These are phyloP conservation scores for Actinidia chinensis DNA, from an alignment of 179 eudicot genomes.

Conservation along the genomic window DNA sequence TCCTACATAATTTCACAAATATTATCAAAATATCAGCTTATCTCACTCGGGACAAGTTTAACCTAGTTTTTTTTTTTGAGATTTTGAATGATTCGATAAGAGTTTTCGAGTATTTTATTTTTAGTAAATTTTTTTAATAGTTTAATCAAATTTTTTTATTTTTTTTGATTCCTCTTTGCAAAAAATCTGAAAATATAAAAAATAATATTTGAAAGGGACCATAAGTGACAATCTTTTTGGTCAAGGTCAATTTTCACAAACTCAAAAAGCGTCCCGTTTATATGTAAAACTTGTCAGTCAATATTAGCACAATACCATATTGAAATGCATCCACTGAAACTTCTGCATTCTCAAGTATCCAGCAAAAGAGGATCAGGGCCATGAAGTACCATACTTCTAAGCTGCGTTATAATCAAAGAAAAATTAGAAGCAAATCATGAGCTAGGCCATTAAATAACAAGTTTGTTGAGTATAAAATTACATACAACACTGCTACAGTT, in stretches of 20 bases:
- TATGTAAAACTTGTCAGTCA: neutral
- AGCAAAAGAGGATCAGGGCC: slow-evolving; percentile 39
- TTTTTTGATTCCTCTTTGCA: too few relatives aligned
- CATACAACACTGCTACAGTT: too few relatives aligned
- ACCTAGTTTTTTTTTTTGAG: too few relatives aligned
- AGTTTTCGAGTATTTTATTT: too few relatives aligned
- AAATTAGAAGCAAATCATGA: neutral
- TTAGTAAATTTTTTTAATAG: too few relatives aligned
- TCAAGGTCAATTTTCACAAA: neutral
- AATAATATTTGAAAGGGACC: neutral
- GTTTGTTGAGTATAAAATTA: too few relatives aligned
- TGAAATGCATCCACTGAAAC: slow-evolving; percentile 45
- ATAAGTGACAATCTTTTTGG: neutral
- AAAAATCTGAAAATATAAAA: neutral
- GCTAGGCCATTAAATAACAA: neutral
- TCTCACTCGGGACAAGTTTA: too few relatives aligned
- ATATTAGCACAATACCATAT: slow-evolving; percentile 31
- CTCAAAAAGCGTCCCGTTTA: neutral
- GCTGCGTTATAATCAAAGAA: slow-evolving; percentile 29
- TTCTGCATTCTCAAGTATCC: slow-evolving; percentile 49
- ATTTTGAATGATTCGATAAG: too few relatives aligned
- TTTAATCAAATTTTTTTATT: too few relatives aligned
- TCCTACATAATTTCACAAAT: too few relatives aligned
- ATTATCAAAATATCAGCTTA: too few relatives aligned
- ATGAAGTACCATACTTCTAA: slow-evolving; percentile 45